Percentiles rank a stretch among this genome's conserved stretches.
Evolutionary conservation across 2,329 filamentous ascomycete species (phyloP).

Genomic region (Hypoxylon sp.): DNA sequence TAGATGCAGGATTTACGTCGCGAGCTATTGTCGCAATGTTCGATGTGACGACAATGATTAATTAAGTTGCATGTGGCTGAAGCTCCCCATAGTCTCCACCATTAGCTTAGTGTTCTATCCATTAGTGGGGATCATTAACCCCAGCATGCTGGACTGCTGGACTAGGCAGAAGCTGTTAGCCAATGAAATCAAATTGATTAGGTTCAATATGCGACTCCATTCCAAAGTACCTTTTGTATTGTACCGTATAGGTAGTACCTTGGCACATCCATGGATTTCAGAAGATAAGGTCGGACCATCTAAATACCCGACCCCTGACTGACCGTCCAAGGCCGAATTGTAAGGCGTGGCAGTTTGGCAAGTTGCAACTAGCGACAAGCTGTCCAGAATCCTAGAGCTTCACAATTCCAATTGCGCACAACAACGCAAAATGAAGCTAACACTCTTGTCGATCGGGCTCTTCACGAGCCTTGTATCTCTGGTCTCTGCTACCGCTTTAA

Average conservation of each 20-base stretch:
- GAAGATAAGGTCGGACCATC: conserved; percentile 29
- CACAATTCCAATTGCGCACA: conserved; percentile 45
- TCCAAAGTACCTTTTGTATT: conserved; percentile 9
- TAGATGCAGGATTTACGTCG: conserved; percentile 36
- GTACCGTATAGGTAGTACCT: too few species aligned
- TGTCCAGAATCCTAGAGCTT: conserved; percentile 46
- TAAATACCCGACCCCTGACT: conserved; percentile 41
- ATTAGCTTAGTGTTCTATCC: conserved; percentile 9
- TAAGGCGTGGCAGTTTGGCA: conserved; percentile 36
- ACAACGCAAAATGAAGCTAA: conserved; percentile 73
- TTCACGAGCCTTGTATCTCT: conserved; percentile 79
- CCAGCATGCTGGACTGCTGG: conserved; percentile 1
- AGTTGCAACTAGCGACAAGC: conserved; percentile 46
- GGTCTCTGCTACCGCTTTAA: conserved; percentile 89
- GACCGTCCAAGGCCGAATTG: conserved; percentile 2
- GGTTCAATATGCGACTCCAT: conserved; percentile 1
- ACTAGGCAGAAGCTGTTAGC: conserved; percentile 18
- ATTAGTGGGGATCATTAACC: conserved; percentile 22
- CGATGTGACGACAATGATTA: conserved; percentile 42
- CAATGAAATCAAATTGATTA: conserved; percentile 31
- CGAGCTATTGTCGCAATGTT: conserved; percentile 33
- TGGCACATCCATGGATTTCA: not conserved
- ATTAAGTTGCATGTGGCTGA: conserved; percentile 39
- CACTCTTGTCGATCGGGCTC: conserved; percentile 74
- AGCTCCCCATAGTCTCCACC: conserved; percentile 37